Conservation (phyloP, 2,329 filamentous ascomycete genomes). For the Aspergillus unguis region DNA sequence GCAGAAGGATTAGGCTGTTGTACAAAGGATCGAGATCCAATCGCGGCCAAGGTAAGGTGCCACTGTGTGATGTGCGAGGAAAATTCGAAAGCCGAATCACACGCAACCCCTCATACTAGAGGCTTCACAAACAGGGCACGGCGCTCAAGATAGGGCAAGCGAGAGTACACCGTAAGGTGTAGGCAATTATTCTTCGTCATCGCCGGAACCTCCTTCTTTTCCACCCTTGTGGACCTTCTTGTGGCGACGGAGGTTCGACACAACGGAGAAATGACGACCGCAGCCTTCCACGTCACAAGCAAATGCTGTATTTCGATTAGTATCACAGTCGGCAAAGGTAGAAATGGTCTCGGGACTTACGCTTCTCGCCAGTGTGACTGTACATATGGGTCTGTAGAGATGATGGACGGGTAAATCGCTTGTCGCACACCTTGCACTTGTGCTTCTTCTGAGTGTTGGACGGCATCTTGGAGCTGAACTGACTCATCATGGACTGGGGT, state of each 20-base stretch:
- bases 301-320: conserved; percentile 62
- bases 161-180: neutral
- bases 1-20: conserved; percentile 30
- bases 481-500: conserved; percentile 96
- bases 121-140: conserved; percentile 8
- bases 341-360: conserved; percentile 58
- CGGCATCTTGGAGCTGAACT: conserved; percentile 95
- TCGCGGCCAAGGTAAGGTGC: conserved; percentile 16
- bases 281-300: conserved; percentile 92
- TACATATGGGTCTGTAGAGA: conserved; percentile 98
- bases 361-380: conserved; percentile 96
- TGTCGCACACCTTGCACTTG: conserved; percentile 98
- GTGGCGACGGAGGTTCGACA: conserved; percentile 90
- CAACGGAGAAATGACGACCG: conserved; percentile 93
- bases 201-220: conserved; percentile 38
- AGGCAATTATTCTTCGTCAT: conserved; percentile 39
- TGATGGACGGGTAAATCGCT: conserved; percentile 91
- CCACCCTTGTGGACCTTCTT: conserved; percentile 88
- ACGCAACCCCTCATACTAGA: conserved; percentile 2
- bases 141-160: conserved; percentile 14
- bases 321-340: conserved; percentile 1
- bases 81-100: conserved; percentile 10
- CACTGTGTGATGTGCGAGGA: conserved; percentile 13
- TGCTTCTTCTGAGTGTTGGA: conserved; percentile 98
- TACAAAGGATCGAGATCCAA: conserved; percentile 28